phyloP scores from a whole-genome alignment of 805 yeast species.

The Starmerella sp. region DNA sequence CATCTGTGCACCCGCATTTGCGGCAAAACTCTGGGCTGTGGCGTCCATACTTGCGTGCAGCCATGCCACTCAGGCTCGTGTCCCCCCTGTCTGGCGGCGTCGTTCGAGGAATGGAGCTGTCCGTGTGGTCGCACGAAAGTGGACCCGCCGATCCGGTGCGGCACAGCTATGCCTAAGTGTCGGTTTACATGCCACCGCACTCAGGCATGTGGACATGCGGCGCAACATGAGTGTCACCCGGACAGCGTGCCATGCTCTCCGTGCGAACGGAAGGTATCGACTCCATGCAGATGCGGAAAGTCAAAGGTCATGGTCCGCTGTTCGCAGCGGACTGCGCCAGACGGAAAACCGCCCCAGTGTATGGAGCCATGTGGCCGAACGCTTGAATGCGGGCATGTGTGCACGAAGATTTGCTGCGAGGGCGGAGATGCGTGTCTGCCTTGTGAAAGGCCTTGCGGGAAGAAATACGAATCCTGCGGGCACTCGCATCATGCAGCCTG shows the following conservation, averaged over 20 bases:
- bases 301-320: not conserved
- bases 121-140: conserved; percentile 26
- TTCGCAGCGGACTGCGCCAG: not conserved
- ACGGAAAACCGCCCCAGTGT: not conserved
- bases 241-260: conserved; percentile 17
- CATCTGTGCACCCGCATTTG: conserved; percentile 26
- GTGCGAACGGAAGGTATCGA: conserved; percentile 33
- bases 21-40: conserved; percentile 24
- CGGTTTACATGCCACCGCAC: conserved; percentile 20
- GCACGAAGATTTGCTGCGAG: conserved; percentile 8
- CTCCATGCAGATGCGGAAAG: conserved; percentile 53
- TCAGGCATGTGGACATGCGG: conserved; percentile 27
- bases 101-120: conserved; percentile 26
- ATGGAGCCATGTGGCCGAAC: not conserved
- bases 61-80: conserved; percentile 29
- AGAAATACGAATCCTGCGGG: conserved; percentile 1
- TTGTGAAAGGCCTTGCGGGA: conserved; percentile 5
- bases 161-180: conserved; percentile 26
- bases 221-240: conserved; percentile 22
- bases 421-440: conserved; percentile 7
- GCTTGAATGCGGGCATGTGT: conserved; percentile 14
- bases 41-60: conserved; percentile 24
- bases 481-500: conserved; percentile 28
- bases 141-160: conserved; percentile 29
- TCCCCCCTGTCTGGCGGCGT: conserved; percentile 25